Evolutionary conservation across 805 yeast genomes (phyloP).

Genomic region (Saccharomycodes ludwigii): DNA sequence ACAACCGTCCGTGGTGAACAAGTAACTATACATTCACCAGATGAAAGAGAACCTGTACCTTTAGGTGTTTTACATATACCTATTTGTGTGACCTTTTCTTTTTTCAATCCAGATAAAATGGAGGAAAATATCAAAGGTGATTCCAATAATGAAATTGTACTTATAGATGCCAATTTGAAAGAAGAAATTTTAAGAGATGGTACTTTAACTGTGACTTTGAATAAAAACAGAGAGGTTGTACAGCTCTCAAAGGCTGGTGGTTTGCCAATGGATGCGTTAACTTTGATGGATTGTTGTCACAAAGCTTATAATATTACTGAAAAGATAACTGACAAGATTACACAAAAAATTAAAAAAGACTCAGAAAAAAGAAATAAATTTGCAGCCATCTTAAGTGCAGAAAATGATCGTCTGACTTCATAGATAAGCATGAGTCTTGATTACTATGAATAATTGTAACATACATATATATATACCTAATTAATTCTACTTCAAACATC

Average conservation of each 20-base stretch:
- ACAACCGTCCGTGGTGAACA: conserved; percentile 56
- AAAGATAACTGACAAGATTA: conserved; percentile 50
- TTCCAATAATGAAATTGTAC: conserved; percentile 41
- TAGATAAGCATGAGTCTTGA: background rate
- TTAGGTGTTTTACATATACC: conserved; percentile 82
- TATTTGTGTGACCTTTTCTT: conserved; percentile 78
- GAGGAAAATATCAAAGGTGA: conserved; percentile 66
- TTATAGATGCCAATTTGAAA: conserved; percentile 63
- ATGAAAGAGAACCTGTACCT: conserved; percentile 80
- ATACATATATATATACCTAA: too few species aligned
- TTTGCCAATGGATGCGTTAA: conserved; percentile 60
- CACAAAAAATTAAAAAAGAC: conserved; percentile 41
- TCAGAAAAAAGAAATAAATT: conserved; percentile 32
- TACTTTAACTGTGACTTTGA: conserved; percentile 70
- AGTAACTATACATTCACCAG: conserved; percentile 45
- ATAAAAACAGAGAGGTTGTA: conserved; percentile 82
- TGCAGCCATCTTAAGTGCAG: conserved; percentile 21
- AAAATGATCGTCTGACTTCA: conserved; percentile 16
- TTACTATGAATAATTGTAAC: too few species aligned
- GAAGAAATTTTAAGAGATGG: conserved; percentile 77
- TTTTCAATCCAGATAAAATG: conserved; percentile 53
- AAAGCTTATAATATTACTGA: conserved; percentile 56
- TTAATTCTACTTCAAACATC: too few species aligned
- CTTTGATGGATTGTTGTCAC: conserved; percentile 55
- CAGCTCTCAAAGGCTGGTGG: conserved; percentile 90